Conservation (phyloP, 2,329 filamentous ascomycete species). For the Oidium heveae region DNA sequence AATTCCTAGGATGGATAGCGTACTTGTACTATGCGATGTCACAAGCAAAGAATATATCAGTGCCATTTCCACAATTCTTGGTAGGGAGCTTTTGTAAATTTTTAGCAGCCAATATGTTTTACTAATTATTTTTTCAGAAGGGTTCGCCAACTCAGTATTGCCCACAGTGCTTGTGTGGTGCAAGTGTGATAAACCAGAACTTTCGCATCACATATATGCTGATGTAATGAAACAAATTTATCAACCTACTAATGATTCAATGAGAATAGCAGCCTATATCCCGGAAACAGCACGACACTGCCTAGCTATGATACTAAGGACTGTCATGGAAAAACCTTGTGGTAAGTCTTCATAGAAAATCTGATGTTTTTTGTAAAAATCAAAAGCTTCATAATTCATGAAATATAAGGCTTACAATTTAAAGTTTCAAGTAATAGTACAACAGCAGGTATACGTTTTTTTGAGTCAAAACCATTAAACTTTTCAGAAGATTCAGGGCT, state of each 20-base stretch:
- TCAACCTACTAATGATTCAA: conserved; percentile 42
- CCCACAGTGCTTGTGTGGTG: conserved; percentile 65
- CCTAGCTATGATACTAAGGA: conserved; percentile 48
- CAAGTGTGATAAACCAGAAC: conserved; percentile 63
- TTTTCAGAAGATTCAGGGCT: too few relatives aligned
- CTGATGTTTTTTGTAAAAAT: too few relatives aligned
- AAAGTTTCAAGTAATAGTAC: too few relatives aligned
- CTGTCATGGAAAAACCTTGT: conserved; percentile 25
- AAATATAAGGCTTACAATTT: too few relatives aligned
- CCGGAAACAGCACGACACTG: conserved; percentile 52
- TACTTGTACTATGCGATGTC: conserved; percentile 70
- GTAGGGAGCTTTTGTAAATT: conserved; percentile 28
- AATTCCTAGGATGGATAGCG: conserved; percentile 56
- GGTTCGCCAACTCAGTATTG: conserved; percentile 43
- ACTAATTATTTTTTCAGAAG: conserved; percentile 26
- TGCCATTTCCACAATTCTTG: conserved; percentile 48
- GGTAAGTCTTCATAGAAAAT: too few relatives aligned
- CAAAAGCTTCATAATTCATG: too few relatives aligned
- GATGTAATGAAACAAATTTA: conserved; percentile 40
- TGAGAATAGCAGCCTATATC: conserved; percentile 44
- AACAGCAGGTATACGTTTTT: too few relatives aligned
- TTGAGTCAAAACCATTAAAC: too few relatives aligned
- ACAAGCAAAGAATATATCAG: conserved; percentile 51
- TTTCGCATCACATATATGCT: conserved; percentile 45
- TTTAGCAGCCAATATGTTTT: conserved; percentile 1